Base-by-base conservation (phyloP, 2,329 filamentous ascomycete genomes). In the Penicillium sp. region DNA sequence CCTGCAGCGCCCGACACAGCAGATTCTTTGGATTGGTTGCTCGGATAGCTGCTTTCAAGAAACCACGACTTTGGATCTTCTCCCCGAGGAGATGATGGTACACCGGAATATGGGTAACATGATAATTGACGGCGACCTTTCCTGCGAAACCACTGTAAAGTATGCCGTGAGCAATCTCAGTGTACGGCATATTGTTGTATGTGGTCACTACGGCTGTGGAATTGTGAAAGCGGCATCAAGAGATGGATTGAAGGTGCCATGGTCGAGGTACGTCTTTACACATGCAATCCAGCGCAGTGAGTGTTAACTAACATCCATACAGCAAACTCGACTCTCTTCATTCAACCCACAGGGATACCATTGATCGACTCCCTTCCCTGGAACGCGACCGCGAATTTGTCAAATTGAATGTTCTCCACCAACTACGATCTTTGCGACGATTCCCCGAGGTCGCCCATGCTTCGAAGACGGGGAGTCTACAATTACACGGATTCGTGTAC, bases 1-100 rank as follows among this genome's bases (percentile, higher is more conserved):
- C 15, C 45, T 53, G 23, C 39, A 42, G 18, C 44, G 39, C 24
- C 40, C 46, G 7, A 39, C 38, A 15, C 46, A 50, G 25, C 54
- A 56, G 18, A 42, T 60, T 32, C 48, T 60, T 5, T 60, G 58
- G 59, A 58, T 58, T 23, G 54, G 56, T 3, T 61, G 54, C 42
- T 60, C 52, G 6, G 58, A 58, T 43, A 60, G 54, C 25, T 29
- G 50, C 25, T 52, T 47, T 24, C 44, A 55, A 46, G 56, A 59
- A 31, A 57, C 46, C 1, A 55, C 40, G 4, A 47, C 45, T 6
- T 33, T 54, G 6, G 27, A 54, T 20, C 46, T 56, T 23, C 49
- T 50, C 1, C 46, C 42, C 1, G 53, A 55, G n/a, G 51, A 61
- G 27, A 47, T 57, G 28, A 41, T 59, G 4, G 57, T 54, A 23